A percentile compares a stretch with the other conserved stretches of the same genome.
Conservation (phyloP, 257 asterid species). For the Echites panduratus region DNA sequence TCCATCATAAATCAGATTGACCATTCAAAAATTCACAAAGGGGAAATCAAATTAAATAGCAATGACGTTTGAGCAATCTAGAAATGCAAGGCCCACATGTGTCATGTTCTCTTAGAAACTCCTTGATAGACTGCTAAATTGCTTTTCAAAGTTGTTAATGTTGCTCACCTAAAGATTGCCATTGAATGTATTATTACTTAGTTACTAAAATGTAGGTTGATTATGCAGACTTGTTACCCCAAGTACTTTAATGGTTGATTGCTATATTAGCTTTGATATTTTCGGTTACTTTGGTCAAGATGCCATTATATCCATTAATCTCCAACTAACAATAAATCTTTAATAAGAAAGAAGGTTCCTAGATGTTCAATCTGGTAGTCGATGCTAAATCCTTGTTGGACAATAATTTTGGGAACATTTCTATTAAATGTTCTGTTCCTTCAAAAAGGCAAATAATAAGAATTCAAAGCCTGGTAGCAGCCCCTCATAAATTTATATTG, state of each 20-base stretch:
- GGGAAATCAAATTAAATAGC: neutral
- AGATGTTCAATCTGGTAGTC: neutral
- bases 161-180: neutral
- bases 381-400: neutral
- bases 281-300: neutral
- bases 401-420: neutral
- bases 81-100: neutral
- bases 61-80: neutral
- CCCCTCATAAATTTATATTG: neutral
- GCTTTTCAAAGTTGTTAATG: neutral
- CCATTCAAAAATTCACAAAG: neutral
- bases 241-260: neutral
- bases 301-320: neutral
- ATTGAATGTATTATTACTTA: neutral
- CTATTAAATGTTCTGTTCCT: neutral
- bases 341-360: neutral
- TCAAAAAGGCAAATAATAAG: neutral
- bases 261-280: neutral
- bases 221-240: neutral
- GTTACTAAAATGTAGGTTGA: neutral
- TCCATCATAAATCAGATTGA: neutral
- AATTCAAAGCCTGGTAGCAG: neutral
- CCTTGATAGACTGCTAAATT: neutral
- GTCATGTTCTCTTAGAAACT: neutral
- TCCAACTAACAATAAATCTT: no score